phyloP scores from a whole-genome alignment of 352 stramenopile species.

The Globisporangium middletonii region DNA sequence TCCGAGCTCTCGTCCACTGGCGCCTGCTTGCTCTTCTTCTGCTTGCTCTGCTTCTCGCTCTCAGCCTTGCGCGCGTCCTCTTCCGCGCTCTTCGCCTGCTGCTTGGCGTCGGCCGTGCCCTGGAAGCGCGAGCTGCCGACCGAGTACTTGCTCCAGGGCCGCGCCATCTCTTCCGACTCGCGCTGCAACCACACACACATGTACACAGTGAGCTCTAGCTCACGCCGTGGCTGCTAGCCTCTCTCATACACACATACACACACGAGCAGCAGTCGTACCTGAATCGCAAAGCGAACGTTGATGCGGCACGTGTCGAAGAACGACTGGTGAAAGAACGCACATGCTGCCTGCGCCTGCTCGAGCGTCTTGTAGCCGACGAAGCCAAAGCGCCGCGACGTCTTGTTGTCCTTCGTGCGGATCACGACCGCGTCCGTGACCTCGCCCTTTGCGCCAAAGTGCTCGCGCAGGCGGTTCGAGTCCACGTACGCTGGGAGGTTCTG shows the following conservation, averaged over 20 bases:
- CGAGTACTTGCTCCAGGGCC: slow-evolving; percentile 89
- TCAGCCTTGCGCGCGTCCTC: slow-evolving; percentile 17
- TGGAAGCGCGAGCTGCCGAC: slow-evolving; percentile 73
- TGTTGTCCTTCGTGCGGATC: slow-evolving; percentile 85
- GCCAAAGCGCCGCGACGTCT: slow-evolving; percentile 77
- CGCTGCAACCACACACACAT: slow-evolving; percentile 14
- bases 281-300: slow-evolving; percentile 75
- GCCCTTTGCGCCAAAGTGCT: slow-evolving; percentile 70
- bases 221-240: slow-evolving; percentile 2
- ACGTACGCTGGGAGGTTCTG: slow-evolving; percentile 80
- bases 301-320: slow-evolving; percentile 90
- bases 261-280: slow-evolving; percentile 20
- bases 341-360: slow-evolving; percentile 47
- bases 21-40: slow-evolving; percentile 25
- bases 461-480: slow-evolving; percentile 61
- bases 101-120: slow-evolving; percentile 13
- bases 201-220: slow-evolving; percentile 1
- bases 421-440: slow-evolving; percentile 89
- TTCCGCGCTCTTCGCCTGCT: slow-evolving; percentile 19
- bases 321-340: slow-evolving; percentile 73
- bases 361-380: slow-evolving; percentile 81
- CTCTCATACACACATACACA: neutral
- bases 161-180: slow-evolving; percentile 52
- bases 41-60: slow-evolving; percentile 25
- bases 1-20: slow-evolving; percentile 27